Evolutionary conservation across 1,139 yeast species (phyloP).

Genomic region (Yamadazyma conglobata): DNA sequence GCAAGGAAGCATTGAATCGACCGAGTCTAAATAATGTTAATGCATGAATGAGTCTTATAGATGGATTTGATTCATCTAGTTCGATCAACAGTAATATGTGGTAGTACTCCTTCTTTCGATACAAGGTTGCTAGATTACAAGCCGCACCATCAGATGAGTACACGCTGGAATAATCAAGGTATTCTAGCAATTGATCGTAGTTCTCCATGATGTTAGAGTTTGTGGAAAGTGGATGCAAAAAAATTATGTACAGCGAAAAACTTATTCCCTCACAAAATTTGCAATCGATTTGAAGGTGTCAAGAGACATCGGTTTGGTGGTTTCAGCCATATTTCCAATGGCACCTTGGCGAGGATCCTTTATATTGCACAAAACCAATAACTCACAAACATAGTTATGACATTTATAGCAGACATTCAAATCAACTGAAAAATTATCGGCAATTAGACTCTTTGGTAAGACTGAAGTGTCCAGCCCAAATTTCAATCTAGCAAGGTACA

Average conservation of each 20-base stretch:
- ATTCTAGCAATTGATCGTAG: slow-evolving; percentile 5
- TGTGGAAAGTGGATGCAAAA: slow-evolving; percentile 8
- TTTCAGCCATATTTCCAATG: not conserved
- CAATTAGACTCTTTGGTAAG: slow-evolving; percentile 25
- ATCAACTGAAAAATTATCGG: slow-evolving; percentile 18
- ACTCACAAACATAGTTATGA: slow-evolving; percentile 29
- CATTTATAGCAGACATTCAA: slow-evolving; percentile 26
- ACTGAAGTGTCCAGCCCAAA: slow-evolving; percentile 16
- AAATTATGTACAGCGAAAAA: not conserved
- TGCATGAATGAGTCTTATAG: slow-evolving; percentile 16
- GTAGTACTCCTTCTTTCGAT: slow-evolving; percentile 13
- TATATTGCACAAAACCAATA: slow-evolving; percentile 25
- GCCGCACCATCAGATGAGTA: slow-evolving; percentile 2
- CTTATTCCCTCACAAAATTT: not conserved
- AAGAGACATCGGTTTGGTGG: not conserved
- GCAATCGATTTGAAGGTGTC: slow-evolving; percentile 3
- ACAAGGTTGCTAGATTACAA: slow-evolving; percentile 5
- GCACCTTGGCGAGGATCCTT: slow-evolving; percentile 25
- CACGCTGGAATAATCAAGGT: slow-evolving; percentile 4
- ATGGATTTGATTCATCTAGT: slow-evolving; percentile 8
- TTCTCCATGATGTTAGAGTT: slow-evolving; percentile 5
- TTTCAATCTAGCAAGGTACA: slow-evolving; percentile 27
- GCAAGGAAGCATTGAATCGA: slow-evolving; percentile 21
- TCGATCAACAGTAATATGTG: slow-evolving; percentile 16
- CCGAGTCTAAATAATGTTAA: slow-evolving; percentile 24